Percentiles rank a stretch among this genome's conserved stretches.
Conservation (phyloP, 306 rosid genomes). For the Cyclanthera cordifolia region DNA sequence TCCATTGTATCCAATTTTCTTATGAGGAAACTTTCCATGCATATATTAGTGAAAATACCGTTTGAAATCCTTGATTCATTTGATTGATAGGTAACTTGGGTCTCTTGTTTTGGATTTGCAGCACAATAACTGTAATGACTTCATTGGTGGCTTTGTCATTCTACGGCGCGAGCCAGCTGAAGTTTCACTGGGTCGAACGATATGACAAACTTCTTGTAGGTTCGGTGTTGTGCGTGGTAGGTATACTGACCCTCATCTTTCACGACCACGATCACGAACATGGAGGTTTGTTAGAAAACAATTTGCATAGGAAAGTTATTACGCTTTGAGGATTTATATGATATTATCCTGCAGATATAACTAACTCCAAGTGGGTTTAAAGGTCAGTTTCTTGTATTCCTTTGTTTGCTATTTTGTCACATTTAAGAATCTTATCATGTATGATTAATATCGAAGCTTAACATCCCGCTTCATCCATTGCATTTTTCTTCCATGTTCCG, state of each 20-base stretch:
- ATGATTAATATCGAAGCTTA: neutral
- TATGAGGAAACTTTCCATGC: no score
- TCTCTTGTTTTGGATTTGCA: conserved; percentile 30
- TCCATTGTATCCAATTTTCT: neutral
- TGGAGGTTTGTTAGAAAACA: conserved; percentile 38
- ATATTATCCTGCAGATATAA: neutral
- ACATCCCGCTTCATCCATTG: no score
- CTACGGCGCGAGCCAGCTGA: conserved; percentile 89
- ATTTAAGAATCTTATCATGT: neutral
- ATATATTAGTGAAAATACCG: no score
- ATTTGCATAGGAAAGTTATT: conserved; percentile 58
- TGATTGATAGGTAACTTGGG: neutral
- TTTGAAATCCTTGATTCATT: neutral
- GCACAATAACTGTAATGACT: conserved; percentile 97
- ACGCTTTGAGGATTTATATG: conserved; percentile 26
- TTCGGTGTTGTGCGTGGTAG: conserved; percentile 71
- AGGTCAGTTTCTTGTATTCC: neutral
- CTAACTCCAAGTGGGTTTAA: neutral
- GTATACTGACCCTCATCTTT: conserved; percentile 68
- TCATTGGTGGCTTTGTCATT: conserved; percentile 86
- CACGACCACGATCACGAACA: conserved; percentile 49
- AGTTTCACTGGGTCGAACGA: conserved; percentile 97
- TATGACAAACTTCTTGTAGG: conserved; percentile 95
- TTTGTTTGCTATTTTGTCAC: conserved; percentile 3
- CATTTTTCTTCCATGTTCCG: no score